Evolutionary conservation across 805 yeast species (phyloP), one percentile per base, ranked within the genome.

Genomic region (Zygoascus tannicola): DNA sequence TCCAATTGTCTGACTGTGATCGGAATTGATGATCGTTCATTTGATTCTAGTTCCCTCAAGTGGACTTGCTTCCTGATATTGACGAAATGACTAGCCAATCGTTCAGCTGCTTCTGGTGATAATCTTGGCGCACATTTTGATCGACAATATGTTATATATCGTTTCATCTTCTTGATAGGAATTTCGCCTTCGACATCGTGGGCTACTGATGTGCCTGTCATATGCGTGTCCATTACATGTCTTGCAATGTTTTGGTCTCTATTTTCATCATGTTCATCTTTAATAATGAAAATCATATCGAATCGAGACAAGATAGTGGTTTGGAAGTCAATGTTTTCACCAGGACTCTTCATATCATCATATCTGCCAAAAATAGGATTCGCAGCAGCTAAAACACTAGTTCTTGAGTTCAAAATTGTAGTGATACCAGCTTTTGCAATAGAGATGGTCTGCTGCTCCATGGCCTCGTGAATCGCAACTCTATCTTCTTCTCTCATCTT

Each of bases 341-440:
- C 97, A 0, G 98, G 96, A 32, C 94, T 80, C 64, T 87, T 90
- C 71, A 84, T 75, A 50, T 90, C 97, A 63, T 92, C 97, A 63
- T 92, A 92, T 51, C 97, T 75, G 48, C 99, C 99, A 63, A 83
- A 92, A 34, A 87, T 78, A 3, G 99, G 99, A 65, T 92, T 92
- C 5, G 98, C 98, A 20, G 98, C 98, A 0, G 98, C 98, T 38
- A 92, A 70, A 3, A 92, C 98, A 30, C 95, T 81, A 0, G 98
- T 92, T 66, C 99, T 76, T 2, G 98, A 92, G 64, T 92, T 92
- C 54, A 92, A 73, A 44, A 92, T 88, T 0, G 99, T 92, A 2
- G 97, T 92, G 54, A 92, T 92, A 63, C 99, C 99, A 7, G 99
- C 99, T 63, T 92, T 92, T 26, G 99, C 98, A 62, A 92, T 88